A percentile compares a stretch with the other conserved stretches of the same genome.
Evolutionary conservation across 495 filamentous ascomycete species (phyloP).

Genomic region (Penicillium simplicissimum): DNA sequence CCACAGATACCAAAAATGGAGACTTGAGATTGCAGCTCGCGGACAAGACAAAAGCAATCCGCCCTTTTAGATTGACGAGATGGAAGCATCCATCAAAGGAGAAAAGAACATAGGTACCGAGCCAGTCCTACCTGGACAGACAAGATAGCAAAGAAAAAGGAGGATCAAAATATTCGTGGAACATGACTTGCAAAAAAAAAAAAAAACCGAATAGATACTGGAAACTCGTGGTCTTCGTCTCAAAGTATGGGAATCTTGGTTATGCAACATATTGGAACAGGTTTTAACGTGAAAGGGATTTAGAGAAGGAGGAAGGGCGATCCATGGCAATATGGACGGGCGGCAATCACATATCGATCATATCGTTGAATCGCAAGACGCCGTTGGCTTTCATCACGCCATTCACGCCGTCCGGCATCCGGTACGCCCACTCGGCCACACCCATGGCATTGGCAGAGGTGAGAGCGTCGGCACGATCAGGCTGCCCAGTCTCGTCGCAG

Average conservation of each 20-base stretch:
- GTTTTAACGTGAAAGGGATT: conserved; percentile 16
- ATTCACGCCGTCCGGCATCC: conserved; percentile 72
- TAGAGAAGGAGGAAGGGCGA: not conserved
- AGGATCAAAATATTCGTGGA: no score
- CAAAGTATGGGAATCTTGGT: conserved; percentile 7
- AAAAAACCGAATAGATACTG: conserved; percentile 20
- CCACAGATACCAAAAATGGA: conserved; percentile 1
- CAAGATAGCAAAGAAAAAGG: not conserved
- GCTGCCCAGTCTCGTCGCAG: conserved; percentile 50
- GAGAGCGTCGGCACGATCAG: conserved; percentile 46
- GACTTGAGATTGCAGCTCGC: conserved; percentile 12
- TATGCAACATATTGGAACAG: conserved; percentile 1
- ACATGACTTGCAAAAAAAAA: conserved; percentile 2
- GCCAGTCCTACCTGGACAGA: not conserved
- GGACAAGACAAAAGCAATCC: not conserved
- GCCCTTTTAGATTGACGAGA: not conserved
- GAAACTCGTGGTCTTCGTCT: conserved; percentile 28
- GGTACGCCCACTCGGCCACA: conserved; percentile 45
- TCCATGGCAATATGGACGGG: no score
- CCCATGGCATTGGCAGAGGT: conserved; percentile 45
- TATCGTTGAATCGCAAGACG: conserved; percentile 88
- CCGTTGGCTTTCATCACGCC: conserved; percentile 83
- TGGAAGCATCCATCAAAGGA: conserved; percentile 6
- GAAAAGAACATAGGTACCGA: conserved; percentile 1
- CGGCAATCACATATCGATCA: conserved; percentile 76